Conservation (phyloP, 2,329 filamentous ascomycete species). For the Clathrospora elynae region DNA sequence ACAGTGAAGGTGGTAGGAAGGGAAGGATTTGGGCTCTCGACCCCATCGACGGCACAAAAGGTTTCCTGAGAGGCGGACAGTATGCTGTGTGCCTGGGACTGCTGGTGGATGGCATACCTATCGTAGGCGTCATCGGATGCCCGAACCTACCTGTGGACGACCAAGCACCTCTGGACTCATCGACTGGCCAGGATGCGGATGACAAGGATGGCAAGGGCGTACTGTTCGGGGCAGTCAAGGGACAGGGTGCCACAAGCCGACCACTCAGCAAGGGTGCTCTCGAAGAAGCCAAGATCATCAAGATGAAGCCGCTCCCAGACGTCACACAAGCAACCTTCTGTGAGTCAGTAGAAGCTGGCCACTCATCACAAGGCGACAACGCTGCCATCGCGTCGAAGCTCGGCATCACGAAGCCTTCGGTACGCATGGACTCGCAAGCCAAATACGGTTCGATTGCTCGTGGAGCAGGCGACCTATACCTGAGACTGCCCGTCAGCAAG, state of each 20-base stretch:
- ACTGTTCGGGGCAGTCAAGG: constrained; percentile 81
- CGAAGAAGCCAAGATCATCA: constrained; percentile 65
- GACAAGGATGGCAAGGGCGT: constrained; percentile 80
- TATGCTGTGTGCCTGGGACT: constrained; percentile 94
- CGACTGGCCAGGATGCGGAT: constrained; percentile 74
- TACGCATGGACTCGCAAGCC: constrained; percentile 96
- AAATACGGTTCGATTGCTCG: constrained; percentile 96
- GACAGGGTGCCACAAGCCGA: constrained; percentile 79
- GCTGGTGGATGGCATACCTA: constrained; percentile 90
- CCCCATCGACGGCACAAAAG: constrained; percentile 97
- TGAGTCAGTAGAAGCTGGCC: constrained; percentile 91
- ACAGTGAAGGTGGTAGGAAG: constrained; percentile 70
- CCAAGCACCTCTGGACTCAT: constrained; percentile 68
- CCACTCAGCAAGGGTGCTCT: constrained; percentile 66
- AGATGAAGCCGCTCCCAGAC: constrained; percentile 77
- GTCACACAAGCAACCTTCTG: constrained; percentile 88
- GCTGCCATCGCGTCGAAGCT: constrained; percentile 81
- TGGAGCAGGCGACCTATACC: constrained; percentile 92
- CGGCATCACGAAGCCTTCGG: constrained; percentile 85
- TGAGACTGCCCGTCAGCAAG: constrained; percentile 81
- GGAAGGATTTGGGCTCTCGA: constrained; percentile 96
- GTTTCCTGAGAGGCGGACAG: constrained; percentile 93
- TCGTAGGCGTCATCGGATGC: constrained; percentile 92
- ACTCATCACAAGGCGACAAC: constrained; percentile 88
- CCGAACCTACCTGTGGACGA: constrained; percentile 94